These are phyloP conservation scores for Epichloe amarillans DNA, from an alignment of 2,329 filamentous ascomycete species.

Conservation along the genomic window DNA sequence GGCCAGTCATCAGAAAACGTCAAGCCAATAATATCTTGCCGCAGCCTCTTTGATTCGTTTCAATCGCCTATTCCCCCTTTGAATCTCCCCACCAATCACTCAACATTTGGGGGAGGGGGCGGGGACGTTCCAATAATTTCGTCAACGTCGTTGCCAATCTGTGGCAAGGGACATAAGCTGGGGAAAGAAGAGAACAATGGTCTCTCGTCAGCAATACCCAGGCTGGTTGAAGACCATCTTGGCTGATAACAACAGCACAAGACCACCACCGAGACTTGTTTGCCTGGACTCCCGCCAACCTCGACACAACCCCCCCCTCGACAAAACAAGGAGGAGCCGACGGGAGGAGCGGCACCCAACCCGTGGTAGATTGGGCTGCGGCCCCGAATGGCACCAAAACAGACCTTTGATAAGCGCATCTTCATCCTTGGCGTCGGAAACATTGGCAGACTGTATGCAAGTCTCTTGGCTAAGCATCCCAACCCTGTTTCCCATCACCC, in stretches of 20 bases:
- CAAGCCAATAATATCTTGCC: too few relatives aligned
- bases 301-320: slow-evolving; percentile 7
- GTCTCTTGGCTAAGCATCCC: slow-evolving; percentile 47
- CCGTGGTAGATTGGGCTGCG: background rate
- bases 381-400: background rate
- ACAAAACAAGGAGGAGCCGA: background rate
- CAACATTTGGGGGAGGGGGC: too few relatives aligned
- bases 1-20: too few relatives aligned
- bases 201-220: slow-evolving; percentile 1
- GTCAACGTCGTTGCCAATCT: too few relatives aligned
- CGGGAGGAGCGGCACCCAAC: background rate
- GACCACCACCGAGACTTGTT: slow-evolving; percentile 23
- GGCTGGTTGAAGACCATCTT: slow-evolving; percentile 22
- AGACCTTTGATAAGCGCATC: slow-evolving; percentile 35
- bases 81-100: too few relatives aligned
- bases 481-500: slow-evolving; percentile 64
- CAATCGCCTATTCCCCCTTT: too few relatives aligned
- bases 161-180: background rate
- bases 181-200: background rate
- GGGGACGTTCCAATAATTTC: too few relatives aligned
- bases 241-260: slow-evolving; percentile 5
- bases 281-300: slow-evolving; percentile 21
- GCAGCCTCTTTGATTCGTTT: too few relatives aligned
- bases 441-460: slow-evolving; percentile 66
- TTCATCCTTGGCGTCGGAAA: slow-evolving; percentile 73